Evolutionary conservation across 805 yeast genomes (phyloP).

Genomic region (Saccharomycopsis babjevae): DNA sequence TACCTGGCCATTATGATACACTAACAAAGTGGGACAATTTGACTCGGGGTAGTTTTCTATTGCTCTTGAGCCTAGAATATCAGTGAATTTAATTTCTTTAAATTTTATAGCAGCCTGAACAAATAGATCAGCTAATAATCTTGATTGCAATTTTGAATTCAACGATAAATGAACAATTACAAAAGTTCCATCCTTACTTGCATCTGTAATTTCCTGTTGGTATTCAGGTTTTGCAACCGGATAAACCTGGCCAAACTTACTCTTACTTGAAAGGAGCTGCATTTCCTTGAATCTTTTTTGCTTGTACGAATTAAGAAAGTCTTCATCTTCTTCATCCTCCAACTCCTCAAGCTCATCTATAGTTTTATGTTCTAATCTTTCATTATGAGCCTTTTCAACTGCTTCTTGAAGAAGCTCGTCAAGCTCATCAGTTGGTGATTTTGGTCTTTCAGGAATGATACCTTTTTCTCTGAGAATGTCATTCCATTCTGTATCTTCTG

Average conservation of each 20-base stretch:
- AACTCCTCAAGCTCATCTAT: conserved; percentile 76
- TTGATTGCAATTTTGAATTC: conserved; percentile 60
- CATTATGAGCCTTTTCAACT: conserved; percentile 65
- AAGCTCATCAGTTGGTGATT: conserved; percentile 75
- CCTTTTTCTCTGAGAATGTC: conserved; percentile 88
- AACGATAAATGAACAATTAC: conserved; percentile 75
- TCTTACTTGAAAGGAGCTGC: conserved; percentile 41
- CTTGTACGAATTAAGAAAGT: conserved; percentile 69
- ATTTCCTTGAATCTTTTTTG: conserved; percentile 70
- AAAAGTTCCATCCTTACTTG: conserved; percentile 39
- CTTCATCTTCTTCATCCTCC: conserved; percentile 92
- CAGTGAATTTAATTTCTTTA: conserved; percentile 80
- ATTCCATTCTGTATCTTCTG: conserved; percentile 98
- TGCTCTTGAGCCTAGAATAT: conserved; percentile 84
- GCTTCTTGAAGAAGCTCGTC: conserved; percentile 88
- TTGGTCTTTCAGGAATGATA: conserved; percentile 83
- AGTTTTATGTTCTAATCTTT: conserved; percentile 66
- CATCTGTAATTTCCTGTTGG: conserved; percentile 72
- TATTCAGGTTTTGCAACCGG: conserved; percentile 86
- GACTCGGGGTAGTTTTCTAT: conserved; percentile 85
- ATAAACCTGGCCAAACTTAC: conserved; percentile 63
- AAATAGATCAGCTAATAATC: conserved; percentile 55
- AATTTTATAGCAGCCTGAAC: conserved; percentile 51
- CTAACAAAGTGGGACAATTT: conserved; percentile 83
- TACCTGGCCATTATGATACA: conserved; percentile 72